phyloP scores from a whole-genome alignment of 2,329 filamentous ascomycete species.

The Microcera coccophila region DNA sequence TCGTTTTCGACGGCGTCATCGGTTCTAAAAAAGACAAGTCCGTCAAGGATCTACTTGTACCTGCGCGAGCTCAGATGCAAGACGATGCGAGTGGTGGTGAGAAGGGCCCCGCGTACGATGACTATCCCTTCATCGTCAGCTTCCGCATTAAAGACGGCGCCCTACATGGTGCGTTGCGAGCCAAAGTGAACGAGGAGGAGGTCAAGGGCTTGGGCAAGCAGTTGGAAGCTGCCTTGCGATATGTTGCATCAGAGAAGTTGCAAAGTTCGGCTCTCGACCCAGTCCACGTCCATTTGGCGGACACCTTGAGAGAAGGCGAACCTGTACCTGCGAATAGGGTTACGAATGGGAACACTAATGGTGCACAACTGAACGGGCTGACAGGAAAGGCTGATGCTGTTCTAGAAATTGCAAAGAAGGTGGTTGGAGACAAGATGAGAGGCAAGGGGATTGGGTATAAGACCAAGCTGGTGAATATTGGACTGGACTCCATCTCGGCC shows the following conservation, averaged over 20 bases:
- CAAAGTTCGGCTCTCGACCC: not conserved
- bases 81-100: not conserved
- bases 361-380: not conserved
- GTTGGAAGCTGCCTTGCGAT: not conserved
- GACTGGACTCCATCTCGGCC: conserved; percentile 23
- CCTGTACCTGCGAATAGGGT: not conserved
- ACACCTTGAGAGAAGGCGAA: no score
- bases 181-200: conserved; percentile 7
- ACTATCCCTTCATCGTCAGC: conserved; percentile 23
- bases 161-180: conserved; percentile 17
- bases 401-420: conserved; percentile 6
- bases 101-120: conserved; percentile 16
- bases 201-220: not conserved
- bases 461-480: conserved; percentile 19
- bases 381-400: not conserved
- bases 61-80: not conserved
- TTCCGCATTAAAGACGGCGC: conserved; percentile 17
- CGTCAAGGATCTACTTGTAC: not conserved
- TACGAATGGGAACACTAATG: not conserved
- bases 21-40: not conserved
- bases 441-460: conserved; percentile 12
- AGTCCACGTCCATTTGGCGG: not conserved
- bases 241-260: not conserved
- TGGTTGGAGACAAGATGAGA: conserved; percentile 8
- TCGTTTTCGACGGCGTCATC: conserved; percentile 22